Evolutionary conservation across 1,139 yeast genomes (phyloP), one percentile per base, ranked within the genome.

Genomic region (Kodamaea sp.): DNA sequence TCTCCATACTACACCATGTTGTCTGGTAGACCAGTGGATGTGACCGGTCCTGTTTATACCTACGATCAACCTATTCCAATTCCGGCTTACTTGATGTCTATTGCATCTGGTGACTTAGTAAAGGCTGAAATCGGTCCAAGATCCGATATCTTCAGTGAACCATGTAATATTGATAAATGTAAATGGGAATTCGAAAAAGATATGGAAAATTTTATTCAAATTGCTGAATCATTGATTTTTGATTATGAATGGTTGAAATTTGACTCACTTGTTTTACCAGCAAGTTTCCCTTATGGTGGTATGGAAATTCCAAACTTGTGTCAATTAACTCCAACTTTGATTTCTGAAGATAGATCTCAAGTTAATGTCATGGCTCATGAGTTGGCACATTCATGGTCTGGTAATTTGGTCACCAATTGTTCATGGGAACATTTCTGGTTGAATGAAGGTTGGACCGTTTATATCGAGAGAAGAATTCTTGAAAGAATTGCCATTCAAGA

Each of bases 381-480:
- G 61, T 73, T 88, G 53, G 94, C 96, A 3, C 96, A 88, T 60
- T 84, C 95, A 27, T 88, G 96, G 95, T 77, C 88, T 3, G 96
- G 96, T 34, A 88, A 88, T 58, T 71, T 88, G 49, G 95, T 88
- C 35, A 88, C 96, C 31, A 88, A 86, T 63, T 80, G 85, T 53
- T 82, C 92, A 1, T 88, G 96, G 94, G 92, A 86, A 58, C 96
- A 88, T 63, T 87, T 89, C 60, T 89, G 96, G 95, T 73, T 89
- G 48, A 89, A 89, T 58, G 97, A 89, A 66, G 97, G 97, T 31
- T 88, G 96, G 96, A 87, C 96, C 10, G 96, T 89, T 24, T 89
- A 88, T 58, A 63, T 89, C 29, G 96, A 89, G 62, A 78, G 97
- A 59, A 73, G 96, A 53, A 89, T 89, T 45, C 67, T 81, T 32